A percentile compares a stretch with the other conserved stretches of the same genome.
phyloP scores from a whole-genome alignment of 2,329 filamentous ascomycete species.

The Sphaceloma murrayae region DNA sequence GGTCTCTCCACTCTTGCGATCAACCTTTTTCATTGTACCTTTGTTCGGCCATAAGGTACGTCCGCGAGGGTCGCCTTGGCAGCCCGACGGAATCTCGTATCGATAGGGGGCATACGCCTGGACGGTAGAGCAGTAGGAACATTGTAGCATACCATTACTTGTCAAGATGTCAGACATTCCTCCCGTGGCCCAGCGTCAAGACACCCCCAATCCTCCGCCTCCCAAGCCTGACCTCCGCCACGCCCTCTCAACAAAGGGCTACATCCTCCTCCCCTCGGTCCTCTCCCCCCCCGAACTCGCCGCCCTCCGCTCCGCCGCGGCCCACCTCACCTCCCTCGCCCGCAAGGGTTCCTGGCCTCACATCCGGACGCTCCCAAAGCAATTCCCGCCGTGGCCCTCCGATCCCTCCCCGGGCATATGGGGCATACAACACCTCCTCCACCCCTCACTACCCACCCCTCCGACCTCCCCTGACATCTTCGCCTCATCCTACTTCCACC shows the following conservation, averaged over 20 bases:
- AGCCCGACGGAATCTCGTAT: neutral
- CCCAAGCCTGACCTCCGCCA: slow-evolving; percentile 33
- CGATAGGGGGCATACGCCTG: no score
- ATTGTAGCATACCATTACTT: no score
- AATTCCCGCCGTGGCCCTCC: slow-evolving; percentile 78
- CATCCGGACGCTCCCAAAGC: slow-evolving; percentile 76
- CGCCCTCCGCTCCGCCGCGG: slow-evolving; percentile 51
- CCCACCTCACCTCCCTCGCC: slow-evolving; percentile 49
- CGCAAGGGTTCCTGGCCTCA: slow-evolving; percentile 68
- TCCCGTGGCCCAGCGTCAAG: neutral
- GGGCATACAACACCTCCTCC: slow-evolving; percentile 79
- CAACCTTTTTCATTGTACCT: no score
- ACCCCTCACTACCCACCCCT: slow-evolving; percentile 57
- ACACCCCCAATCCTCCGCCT: neutral
- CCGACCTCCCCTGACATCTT: slow-evolving; percentile 56
- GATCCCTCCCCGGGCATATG: slow-evolving; percentile 57
- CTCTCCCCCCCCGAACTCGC: slow-evolving; percentile 48
- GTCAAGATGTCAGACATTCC: neutral
- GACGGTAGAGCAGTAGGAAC: no score
- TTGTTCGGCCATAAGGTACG: no score
- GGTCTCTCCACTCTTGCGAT: no score
- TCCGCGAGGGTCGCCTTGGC: neutral
- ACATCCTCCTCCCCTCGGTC: slow-evolving; percentile 59
- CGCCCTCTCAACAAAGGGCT: slow-evolving; percentile 61
- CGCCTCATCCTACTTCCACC: slow-evolving; percentile 61